Evolutionary conservation across 345 rosid genomes (phyloP).

Genomic region (Pugionium cornutum): DNA sequence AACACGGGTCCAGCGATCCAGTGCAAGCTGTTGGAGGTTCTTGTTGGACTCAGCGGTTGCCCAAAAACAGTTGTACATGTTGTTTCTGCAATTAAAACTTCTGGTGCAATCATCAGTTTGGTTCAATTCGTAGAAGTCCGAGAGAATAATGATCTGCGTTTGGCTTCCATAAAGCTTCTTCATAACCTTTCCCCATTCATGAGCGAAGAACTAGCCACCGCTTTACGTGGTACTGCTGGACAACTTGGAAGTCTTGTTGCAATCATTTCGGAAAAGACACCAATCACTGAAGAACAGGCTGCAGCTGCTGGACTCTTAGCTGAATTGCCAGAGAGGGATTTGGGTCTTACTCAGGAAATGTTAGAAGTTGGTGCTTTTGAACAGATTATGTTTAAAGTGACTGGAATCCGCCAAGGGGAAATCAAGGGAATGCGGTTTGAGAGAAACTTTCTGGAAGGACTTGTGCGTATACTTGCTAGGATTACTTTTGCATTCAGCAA

Average conservation of each 20-base stretch:
- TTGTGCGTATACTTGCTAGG: slow-evolving; percentile 77
- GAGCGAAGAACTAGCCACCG: slow-evolving; percentile 80
- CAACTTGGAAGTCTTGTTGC: slow-evolving; percentile 76
- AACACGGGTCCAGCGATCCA: slow-evolving; percentile 95
- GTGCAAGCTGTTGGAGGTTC: slow-evolving; percentile 97
- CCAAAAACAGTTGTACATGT: slow-evolving; percentile 60
- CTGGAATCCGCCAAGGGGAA: slow-evolving; percentile 71
- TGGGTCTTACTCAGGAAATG: slow-evolving; percentile 86
- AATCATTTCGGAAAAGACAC: slow-evolving; percentile 64
- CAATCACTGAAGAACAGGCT: slow-evolving; percentile 84
- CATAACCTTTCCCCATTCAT: slow-evolving; percentile 79
- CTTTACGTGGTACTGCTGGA: slow-evolving; percentile 78
- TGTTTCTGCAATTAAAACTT: slow-evolving; percentile 81
- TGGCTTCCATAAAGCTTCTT: slow-evolving; percentile 84
- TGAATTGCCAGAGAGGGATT: slow-evolving; percentile 84
- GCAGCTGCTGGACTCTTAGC: slow-evolving; percentile 88
- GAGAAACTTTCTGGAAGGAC: slow-evolving; percentile 82
- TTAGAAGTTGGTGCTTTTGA: slow-evolving; percentile 70
- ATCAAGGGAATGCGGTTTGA: slow-evolving; percentile 70
- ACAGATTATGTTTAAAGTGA: slow-evolving; percentile 53
- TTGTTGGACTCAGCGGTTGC: slow-evolving; percentile 79
- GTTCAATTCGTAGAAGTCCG: slow-evolving; percentile 93
- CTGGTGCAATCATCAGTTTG: slow-evolving; percentile 90
- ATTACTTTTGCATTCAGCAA: slow-evolving; percentile 69
- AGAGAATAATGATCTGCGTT: slow-evolving; percentile 54